Base-by-base conservation (phyloP, 2,329 filamentous ascomycete genomes). In the Cytospora schulzeri region DNA sequence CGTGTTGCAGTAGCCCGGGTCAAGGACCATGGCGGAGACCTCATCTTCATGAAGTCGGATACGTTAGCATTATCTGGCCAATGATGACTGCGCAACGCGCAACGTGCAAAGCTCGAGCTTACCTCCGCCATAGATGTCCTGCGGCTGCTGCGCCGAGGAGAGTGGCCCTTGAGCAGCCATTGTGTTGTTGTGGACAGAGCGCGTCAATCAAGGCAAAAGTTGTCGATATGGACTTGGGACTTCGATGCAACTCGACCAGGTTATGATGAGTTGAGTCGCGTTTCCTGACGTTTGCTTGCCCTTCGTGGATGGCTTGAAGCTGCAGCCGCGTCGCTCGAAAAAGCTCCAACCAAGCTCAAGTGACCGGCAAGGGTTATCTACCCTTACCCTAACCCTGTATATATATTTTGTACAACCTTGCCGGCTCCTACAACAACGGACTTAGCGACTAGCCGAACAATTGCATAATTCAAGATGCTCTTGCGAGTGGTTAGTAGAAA, bases 11-110 rank as follows among this genome's bases (percentile, higher is more conserved):
- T 93, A 97, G 67, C 96, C 95, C 3, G 95, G 91, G 75, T 99
- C 95, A 74, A 99, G 91, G 45, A 99, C 92, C 71, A 99, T 91
- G 60, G 96, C 96, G 41, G 93, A 96, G 69, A 99, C 93, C 81
- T 99, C 95, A 82, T 99, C 95, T 97, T 72, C 64, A 65, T 60
- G 52, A 6, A 54, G 31, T 5, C 17, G 57, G 66, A 26, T 26
- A 51, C 60, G 68, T 58, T 35, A 61, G 64, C 66, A 70, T 68
- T 68, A 72, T 70, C 66, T 62, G 63, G 50, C 53, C 54, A 50
- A 52, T 53, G 38, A 24, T 4, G 38, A 45, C 22, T 33, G 59
- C 38, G 63, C 63, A 58, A 68, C 60, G 65, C 66, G 62, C 63
- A 58, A 68, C 60, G 65, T 66, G 62, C 64, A 65, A 22, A 60